Evolutionary conservation across 805 yeast species (phyloP), one percentile per base, ranked within the genome.

Genomic region (Teunomyces barrocoloradensis): DNA sequence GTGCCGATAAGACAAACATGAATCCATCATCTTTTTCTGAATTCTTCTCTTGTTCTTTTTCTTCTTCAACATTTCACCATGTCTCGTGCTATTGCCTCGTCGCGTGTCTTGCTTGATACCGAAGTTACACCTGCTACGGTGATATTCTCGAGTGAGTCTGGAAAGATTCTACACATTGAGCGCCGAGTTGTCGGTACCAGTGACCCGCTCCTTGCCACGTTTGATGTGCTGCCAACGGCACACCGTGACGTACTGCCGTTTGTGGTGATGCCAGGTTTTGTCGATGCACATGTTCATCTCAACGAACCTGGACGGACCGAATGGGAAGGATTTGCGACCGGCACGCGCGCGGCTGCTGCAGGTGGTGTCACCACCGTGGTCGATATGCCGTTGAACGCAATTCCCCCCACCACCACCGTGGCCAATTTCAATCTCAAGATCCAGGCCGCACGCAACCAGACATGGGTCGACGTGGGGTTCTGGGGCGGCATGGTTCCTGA

Each of bases 261-360:
- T 17, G 79, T 79, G 28, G 76, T 91, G 10, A 71, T 92, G 73
- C 97, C 98, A 0, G 98, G 98, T 0, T 75, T 91, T 27, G 95
- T 91, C 3, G 98, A 91, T 60, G 79, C 96, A 4, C 98, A 91
- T 64, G 98, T 91, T 21, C 98, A 91, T 60, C 71, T 91, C 56
- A 92, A 92, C 64, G 98, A 92, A 60, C 97, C 98, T 0, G 98
- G 98, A n/a, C 74, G 97, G 56, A 91, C 97, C 1, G 96, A 90
- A 52, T 91, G 98, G 98, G 98, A 91, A 66, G 98, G 98, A 1
- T 91, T 92, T 63, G 96, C 84, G n/a, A 86, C 96, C 0, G 98
- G 98, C 0, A 91, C 98, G 0, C 84, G 85, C 61, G 87, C 96
- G 2, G 97, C 97, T 0, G 96, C 96, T 0, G 77, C 91, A 10